Evolutionary conservation across 2,329 filamentous ascomycete genomes (phyloP), one percentile per base, ranked within the genome.

Genomic region (Ophiostoma piceae): DNA sequence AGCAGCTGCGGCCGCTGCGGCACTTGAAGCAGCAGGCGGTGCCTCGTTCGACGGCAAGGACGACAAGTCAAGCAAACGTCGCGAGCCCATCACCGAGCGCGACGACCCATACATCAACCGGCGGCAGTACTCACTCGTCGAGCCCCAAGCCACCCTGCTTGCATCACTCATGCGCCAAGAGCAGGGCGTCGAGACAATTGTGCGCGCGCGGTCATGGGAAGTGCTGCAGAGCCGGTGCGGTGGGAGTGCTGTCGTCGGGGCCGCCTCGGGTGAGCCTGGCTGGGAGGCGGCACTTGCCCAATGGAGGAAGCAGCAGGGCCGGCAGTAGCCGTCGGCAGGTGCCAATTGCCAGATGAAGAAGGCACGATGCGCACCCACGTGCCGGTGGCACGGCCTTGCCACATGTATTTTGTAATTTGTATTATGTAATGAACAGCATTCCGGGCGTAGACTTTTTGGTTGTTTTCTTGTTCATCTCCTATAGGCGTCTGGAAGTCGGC

Each of bases 61-160:
- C 35, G 14, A 64, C 43, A 62, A 62, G 14, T n/a, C 43, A 47
- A 62, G 26, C 26, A 62, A 32, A 26, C 57, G 1, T 19, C 4
- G 29, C 4, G 84, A 94, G 0, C 67, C 43, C 47, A 88, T 98
- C 4, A 87, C 98, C 77, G 95, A 98, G 80, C 84, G 95, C 70
- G 78, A 97, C 71, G 95, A 99, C 81, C 95, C 95, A 1, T 99
- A 99, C 77, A 94, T 91, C 11, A 90, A 84, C 7, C 84, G 94
- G 32, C 90, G 84, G 7, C 84, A 94, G 37, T 96, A 92, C 78
- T 94, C 94, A 74, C 88, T 91, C 0, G 81, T 83, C 68, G 93
- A 98, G 80, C 84, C 91, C 16, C 84, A 93, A 73, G 95, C 93
- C 0, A 91, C 97, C 79, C 86, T 85, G 67, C 78, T 99, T 72